These are phyloP conservation scores for Excoecaria cochinchinensis DNA, from an alignment of 345 rosid species.

Conservation along the genomic window DNA sequence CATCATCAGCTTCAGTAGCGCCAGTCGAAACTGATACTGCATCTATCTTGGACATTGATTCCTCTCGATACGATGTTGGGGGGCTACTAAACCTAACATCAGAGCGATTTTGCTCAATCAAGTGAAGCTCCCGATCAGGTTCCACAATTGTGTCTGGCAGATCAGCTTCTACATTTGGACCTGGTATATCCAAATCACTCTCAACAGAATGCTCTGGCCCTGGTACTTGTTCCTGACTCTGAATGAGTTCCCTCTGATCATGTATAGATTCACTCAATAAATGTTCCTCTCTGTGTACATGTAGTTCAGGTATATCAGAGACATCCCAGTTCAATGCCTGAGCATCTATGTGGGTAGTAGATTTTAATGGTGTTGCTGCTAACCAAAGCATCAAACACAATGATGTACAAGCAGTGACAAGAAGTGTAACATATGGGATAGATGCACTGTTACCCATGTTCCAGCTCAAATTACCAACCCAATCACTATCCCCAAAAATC, in stretches of 20 bases:
- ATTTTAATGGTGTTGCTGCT: slow-evolving; percentile 80
- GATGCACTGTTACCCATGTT: slow-evolving; percentile 52
- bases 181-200: slow-evolving; percentile 36
- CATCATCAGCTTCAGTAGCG: slow-evolving; percentile 39
- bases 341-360: slow-evolving; percentile 56
- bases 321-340: slow-evolving; percentile 57
- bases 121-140: slow-evolving; percentile 50
- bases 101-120: slow-evolving; percentile 42
- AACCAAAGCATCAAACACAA: slow-evolving; percentile 87
- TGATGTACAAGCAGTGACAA: slow-evolving; percentile 60
- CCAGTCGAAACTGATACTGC: slow-evolving; percentile 21
- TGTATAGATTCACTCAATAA: slow-evolving; percentile 36
- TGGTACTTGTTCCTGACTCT: slow-evolving; percentile 34
- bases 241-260: slow-evolving; percentile 27
- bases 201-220: slow-evolving; percentile 35
- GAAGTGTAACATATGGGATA: slow-evolving; percentile 53
- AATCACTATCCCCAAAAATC: slow-evolving; percentile 88
- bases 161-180: slow-evolving; percentile 43
- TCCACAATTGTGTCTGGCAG: slow-evolving; percentile 55
- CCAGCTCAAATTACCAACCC: slow-evolving; percentile 87
- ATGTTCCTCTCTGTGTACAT: slow-evolving; percentile 40
- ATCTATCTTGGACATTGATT: slow-evolving; percentile 14
- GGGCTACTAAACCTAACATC: slow-evolving; percentile 31
- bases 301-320: slow-evolving; percentile 36
- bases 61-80: slow-evolving; percentile 24